A percentile compares a stretch with the other conserved stretches of the same genome.
These are phyloP conservation scores for Biscogniauxia mediterranea DNA, from an alignment of 2,329 filamentous ascomycete genomes.

Conservation along the genomic window DNA sequence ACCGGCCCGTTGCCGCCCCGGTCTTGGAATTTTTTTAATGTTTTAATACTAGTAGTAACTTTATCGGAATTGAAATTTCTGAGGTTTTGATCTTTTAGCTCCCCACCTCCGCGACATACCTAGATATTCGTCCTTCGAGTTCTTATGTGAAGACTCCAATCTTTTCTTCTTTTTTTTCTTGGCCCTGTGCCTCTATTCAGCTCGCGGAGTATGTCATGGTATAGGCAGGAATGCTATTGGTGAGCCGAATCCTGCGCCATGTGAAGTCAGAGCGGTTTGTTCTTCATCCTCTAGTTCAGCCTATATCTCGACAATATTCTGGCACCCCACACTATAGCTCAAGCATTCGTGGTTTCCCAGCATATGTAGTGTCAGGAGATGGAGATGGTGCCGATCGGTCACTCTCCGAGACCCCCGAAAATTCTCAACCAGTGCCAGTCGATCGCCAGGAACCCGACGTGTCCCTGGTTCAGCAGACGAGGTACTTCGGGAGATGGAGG, in stretches of 20 bases:
- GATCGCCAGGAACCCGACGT: conserved; percentile 7
- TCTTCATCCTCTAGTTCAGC: conserved; percentile 16
- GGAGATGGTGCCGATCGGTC: conserved; percentile 16
- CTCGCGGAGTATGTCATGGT: conserved; percentile 24
- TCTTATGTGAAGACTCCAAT: not conserved
- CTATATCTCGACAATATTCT: conserved; percentile 9
- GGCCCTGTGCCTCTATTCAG: not conserved
- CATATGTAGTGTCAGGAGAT: conserved; percentile 7
- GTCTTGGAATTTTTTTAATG: not conserved
- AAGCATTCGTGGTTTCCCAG: conserved; percentile 16
- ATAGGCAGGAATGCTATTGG: conserved; percentile 35
- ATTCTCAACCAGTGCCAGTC: not conserved
- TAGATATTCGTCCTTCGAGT: not conserved
- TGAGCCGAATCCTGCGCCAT: conserved; percentile 30
- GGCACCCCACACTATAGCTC: conserved; percentile 1
- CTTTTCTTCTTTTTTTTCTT: not conserved
- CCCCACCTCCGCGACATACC: not conserved
- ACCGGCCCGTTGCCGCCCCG: not conserved
- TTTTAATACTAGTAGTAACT: not conserved
- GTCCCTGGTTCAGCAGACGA: conserved; percentile 21
- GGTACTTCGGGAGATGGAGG: conserved; percentile 28
- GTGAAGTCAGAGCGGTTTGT: conserved; percentile 29
- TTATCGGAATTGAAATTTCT: not conserved
- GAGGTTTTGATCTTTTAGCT: conserved; percentile 1
- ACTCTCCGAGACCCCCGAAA: conserved; percentile 13